Conservation (phyloP, 441 rosid species). For the Pelargonium myrrhifolium region DNA sequence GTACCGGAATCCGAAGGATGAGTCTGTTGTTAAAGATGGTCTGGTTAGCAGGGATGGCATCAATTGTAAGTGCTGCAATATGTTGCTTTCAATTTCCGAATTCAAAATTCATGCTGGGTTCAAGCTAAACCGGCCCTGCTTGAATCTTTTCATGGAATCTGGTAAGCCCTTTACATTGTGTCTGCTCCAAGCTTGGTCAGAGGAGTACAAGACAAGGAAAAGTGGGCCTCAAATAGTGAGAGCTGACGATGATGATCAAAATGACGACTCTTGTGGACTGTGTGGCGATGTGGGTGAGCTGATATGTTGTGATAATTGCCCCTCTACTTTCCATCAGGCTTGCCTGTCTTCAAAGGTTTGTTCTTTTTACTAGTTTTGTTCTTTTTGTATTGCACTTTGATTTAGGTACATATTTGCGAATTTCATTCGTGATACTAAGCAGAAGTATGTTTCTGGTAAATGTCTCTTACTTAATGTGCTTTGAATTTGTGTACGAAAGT, state of each 20-base stretch:
- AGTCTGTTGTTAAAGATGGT: conserved; percentile 66
- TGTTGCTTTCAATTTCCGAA: conserved; percentile 54
- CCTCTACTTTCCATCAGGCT: conserved; percentile 76
- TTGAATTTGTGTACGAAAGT: neutral
- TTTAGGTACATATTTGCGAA: no score
- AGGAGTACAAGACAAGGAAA: conserved; percentile 70
- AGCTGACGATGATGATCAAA: conserved; percentile 59
- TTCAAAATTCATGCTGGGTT: conserved; percentile 84
- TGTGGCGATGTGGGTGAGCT: conserved; percentile 91
- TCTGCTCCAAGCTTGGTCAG: conserved; percentile 87
- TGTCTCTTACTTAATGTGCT: neutral
- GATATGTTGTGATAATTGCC: conserved; percentile 93
- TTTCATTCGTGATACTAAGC: no score
- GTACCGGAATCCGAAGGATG: conserved; percentile 55
- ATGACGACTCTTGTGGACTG: conserved; percentile 91
- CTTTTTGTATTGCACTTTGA: neutral
- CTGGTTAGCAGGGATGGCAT: conserved; percentile 62
- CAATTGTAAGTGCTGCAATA: conserved; percentile 66
- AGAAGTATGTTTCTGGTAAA: no score
- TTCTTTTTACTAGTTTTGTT: conserved; percentile 21
- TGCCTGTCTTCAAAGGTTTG: conserved; percentile 81
- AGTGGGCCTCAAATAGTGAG: conserved; percentile 36
- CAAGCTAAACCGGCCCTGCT: conserved; percentile 59
- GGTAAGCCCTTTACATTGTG: conserved; percentile 68
- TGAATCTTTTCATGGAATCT: conserved; percentile 76